Percentiles rank a stretch among this genome's conserved stretches.
phyloP scores from a whole-genome alignment of 1,284 basidiomycete species.

The Neonothopanus nambi region DNA sequence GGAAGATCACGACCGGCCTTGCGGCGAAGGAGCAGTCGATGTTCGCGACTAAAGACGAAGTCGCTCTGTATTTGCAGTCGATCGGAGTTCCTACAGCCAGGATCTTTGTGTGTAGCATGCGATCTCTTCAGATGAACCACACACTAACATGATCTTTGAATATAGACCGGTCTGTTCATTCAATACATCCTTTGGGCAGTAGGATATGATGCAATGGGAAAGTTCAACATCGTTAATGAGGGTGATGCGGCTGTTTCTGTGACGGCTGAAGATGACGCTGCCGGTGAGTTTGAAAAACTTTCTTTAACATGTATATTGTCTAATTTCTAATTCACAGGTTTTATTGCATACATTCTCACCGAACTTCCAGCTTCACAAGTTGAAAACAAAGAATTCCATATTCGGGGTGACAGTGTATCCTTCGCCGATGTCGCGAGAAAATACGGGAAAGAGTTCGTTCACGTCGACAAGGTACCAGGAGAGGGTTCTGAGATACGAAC shows the following conservation, averaged over 20 bases:
- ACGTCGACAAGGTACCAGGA: slow-evolving; percentile 20
- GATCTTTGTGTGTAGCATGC: slow-evolving; percentile 19
- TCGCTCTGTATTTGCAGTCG: slow-evolving; percentile 17
- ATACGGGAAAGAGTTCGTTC: slow-evolving; percentile 18
- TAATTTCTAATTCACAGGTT: slow-evolving; percentile 19
- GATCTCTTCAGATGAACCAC: not conserved
- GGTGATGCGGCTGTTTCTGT: slow-evolving; percentile 21
- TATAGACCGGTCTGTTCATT: slow-evolving; percentile 24
- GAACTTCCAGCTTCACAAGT: slow-evolving; percentile 24
- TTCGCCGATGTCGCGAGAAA: slow-evolving; percentile 23
- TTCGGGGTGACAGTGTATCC: slow-evolving; percentile 28
- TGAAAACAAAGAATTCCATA: slow-evolving; percentile 23
- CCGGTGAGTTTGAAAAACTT: slow-evolving; percentile 15
- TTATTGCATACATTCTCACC: slow-evolving; percentile 30
- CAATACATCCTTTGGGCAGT: slow-evolving; percentile 18
- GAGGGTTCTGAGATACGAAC: not conserved
- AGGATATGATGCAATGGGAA: slow-evolving; percentile 11
- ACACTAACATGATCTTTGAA: not conserved
- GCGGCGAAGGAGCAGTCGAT: not conserved
- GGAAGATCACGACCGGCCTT: not conserved
- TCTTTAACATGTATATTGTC: not conserved
- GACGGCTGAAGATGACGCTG: slow-evolving; percentile 24
- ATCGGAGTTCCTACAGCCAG: slow-evolving; percentile 20
- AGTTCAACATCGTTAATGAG: slow-evolving; percentile 20
- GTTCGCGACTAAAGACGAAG: slow-evolving; percentile 1